Evolutionary conservation across 2,329 filamentous ascomycete genomes (phyloP).

Genomic region (Sclerotinia minor): DNA sequence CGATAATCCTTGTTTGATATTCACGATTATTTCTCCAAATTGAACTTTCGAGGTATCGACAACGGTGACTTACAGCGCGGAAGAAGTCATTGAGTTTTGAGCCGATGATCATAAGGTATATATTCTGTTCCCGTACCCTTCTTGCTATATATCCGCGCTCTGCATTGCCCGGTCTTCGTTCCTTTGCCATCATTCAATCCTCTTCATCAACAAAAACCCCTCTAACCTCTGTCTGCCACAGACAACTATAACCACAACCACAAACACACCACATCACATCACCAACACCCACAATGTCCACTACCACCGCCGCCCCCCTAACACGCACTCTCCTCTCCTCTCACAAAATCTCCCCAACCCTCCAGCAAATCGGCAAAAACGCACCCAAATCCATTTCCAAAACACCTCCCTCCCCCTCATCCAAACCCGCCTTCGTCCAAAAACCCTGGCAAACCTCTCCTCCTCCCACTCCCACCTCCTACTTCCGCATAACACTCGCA

Average conservation of each 20-base stretch:
- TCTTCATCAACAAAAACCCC: neutral
- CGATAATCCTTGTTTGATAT: conserved; percentile 22
- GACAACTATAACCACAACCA: neutral
- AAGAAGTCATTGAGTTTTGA: conserved; percentile 1
- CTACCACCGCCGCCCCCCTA: neutral
- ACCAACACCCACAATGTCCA: conserved; percentile 3
- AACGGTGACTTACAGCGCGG: neutral
- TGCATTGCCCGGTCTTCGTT: neutral
- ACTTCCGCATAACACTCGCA: conserved; percentile 72
- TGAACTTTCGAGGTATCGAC: neutral
- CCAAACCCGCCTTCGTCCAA: neutral
- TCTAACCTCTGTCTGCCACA: conserved; percentile 1
- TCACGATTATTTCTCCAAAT: conserved; percentile 16
- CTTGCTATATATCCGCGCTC: neutral
- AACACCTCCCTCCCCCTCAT: conserved; percentile 5
- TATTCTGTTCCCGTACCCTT: too few relatives aligned
- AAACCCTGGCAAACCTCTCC: conserved; percentile 5
- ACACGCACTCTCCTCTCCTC: conserved; percentile 8
- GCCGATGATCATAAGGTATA: neutral
- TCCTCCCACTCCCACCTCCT: conserved; percentile 51
- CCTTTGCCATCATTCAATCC: neutral
- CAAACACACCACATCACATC: neutral
- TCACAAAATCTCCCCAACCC: neutral
- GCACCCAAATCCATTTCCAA: conserved; percentile 9
- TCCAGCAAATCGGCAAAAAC: neutral